Evolutionary conservation across 2,329 filamentous ascomycete species (phyloP).

Genomic region (Neonectria faginata): DNA sequence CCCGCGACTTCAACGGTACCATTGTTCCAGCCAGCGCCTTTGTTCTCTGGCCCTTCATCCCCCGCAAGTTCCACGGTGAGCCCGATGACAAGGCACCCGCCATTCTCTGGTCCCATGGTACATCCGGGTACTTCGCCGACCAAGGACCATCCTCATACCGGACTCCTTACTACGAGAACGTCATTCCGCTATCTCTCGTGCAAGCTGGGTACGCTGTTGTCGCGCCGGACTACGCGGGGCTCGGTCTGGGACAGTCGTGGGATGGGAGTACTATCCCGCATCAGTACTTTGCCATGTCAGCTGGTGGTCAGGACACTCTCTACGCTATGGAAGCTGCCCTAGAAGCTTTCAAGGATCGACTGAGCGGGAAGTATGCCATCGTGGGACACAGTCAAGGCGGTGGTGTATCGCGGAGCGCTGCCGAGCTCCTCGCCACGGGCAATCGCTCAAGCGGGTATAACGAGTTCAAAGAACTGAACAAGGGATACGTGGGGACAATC

Average conservation of each 20-base stretch:
- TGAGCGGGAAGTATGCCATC: conserved; percentile 55
- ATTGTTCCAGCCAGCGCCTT: conserved; percentile 25
- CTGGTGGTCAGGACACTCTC: conserved; percentile 57
- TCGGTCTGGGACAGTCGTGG: conserved; percentile 53
- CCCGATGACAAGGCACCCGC: conserved; percentile 32
- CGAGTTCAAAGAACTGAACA: conserved; percentile 11
- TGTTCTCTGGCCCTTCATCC: conserved; percentile 30
- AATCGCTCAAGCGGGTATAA: conserved; percentile 13
- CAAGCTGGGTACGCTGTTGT: conserved; percentile 57
- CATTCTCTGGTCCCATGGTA: conserved; percentile 59
- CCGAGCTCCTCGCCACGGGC: conserved; percentile 40
- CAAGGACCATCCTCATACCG: conserved; percentile 55
- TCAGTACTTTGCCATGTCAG: conserved; percentile 53
- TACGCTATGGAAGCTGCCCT: conserved; percentile 57
- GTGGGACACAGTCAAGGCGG: conserved; percentile 62
- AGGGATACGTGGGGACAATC: conserved; percentile 31
- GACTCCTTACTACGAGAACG: conserved; percentile 54
- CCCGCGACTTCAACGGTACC: conserved; percentile 29
- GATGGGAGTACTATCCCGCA: conserved; percentile 53
- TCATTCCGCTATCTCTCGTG: conserved; percentile 52
- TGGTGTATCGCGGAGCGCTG: conserved; percentile 53
- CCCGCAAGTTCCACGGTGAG: not conserved
- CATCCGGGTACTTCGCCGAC: conserved; percentile 53
- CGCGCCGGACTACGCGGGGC: conserved; percentile 58
- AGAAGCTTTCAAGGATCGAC: conserved; percentile 51